Evolutionary conservation across 345 rosid species (phyloP).

Genomic region (Eucalyptus regnans): DNA sequence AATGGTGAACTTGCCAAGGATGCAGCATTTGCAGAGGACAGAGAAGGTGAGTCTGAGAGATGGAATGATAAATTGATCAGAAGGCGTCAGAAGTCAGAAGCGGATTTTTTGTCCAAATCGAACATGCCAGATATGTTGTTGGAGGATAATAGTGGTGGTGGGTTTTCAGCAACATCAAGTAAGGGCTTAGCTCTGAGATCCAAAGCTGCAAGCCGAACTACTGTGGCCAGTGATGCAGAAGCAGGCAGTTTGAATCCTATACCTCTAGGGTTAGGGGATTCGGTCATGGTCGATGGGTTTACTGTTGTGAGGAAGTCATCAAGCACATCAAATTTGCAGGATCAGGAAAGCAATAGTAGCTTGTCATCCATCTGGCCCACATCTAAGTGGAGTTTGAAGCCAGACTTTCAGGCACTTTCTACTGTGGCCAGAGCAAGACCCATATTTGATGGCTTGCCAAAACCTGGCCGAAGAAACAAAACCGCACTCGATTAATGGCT

Average conservation of each 20-base stretch:
- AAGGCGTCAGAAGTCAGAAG: constrained; percentile 66
- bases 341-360: constrained; percentile 19
- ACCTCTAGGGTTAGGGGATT: constrained; percentile 14
- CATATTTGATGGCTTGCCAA: constrained; percentile 71
- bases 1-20: constrained; percentile 19
- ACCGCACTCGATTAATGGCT: constrained; percentile 61
- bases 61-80: constrained; percentile 29
- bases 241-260: neutral
- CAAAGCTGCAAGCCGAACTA: constrained; percentile 34
- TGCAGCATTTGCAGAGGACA: constrained; percentile 2
- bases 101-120: constrained; percentile 14
- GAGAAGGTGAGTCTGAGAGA: constrained; percentile 14
- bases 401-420: constrained; percentile 50
- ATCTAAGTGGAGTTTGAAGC: constrained; percentile 48
- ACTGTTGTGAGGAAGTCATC: constrained; percentile 55
- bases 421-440: constrained; percentile 43
- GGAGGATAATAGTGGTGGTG: constrained; percentile 48
- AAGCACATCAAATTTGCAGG: constrained; percentile 69
- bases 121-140: constrained; percentile 40
- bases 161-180: constrained; percentile 30
- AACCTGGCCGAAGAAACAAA: constrained; percentile 58
- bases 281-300: constrained; percentile 13
- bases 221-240: constrained; percentile 18
- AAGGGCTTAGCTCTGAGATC: constrained; percentile 63
- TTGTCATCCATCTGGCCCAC: constrained; percentile 37